phyloP scores from a whole-genome alignment of 345 rosid genomes.

The Brassica juncea region DNA sequence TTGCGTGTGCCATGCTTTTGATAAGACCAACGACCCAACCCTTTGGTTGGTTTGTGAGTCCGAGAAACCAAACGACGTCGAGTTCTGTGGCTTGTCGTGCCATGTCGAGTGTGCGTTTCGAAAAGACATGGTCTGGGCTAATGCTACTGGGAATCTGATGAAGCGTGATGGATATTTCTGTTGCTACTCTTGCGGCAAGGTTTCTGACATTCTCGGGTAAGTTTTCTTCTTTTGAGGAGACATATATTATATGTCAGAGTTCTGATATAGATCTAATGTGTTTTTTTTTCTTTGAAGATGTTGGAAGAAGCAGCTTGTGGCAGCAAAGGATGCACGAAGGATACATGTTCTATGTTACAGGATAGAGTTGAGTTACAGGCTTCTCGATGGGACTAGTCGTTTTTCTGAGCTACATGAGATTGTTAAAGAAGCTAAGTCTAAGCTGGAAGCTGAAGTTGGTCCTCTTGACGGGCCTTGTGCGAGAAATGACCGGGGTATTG shows the following conservation, averaged over 20 bases:
- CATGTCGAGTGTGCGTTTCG: conserved; percentile 93
- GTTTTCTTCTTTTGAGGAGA: conserved; percentile 24
- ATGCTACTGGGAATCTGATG: conserved; percentile 31
- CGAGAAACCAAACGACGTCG: conserved; percentile 39
- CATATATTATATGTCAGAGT: neutral
- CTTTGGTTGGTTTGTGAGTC: conserved; percentile 45
- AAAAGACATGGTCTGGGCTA: conserved; percentile 75
- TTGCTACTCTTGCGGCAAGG: conserved; percentile 97
- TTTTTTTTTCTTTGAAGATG: conserved; percentile 37
- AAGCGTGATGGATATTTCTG: conserved; percentile 57
- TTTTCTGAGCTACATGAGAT: conserved; percentile 72
- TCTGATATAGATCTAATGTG: neutral
- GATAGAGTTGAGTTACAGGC: conserved; percentile 76
- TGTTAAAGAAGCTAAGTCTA: conserved; percentile 67
- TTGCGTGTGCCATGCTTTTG: conserved; percentile 84
- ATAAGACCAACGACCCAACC: conserved; percentile 64
- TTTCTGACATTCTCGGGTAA: conserved; percentile 91
- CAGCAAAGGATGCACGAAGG: conserved; percentile 90
- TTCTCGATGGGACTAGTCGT: conserved; percentile 70
- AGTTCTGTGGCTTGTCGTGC: conserved; percentile 88
- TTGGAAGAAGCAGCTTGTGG: conserved; percentile 86
- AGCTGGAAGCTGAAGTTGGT: conserved; percentile 83
- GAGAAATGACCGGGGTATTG: conserved; percentile 79
- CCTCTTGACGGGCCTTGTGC: conserved; percentile 66
- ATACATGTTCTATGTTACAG: conserved; percentile 81